phyloP scores from a whole-genome alignment of 176 grass and related monocot species.

The Stipa capillata region DNA sequence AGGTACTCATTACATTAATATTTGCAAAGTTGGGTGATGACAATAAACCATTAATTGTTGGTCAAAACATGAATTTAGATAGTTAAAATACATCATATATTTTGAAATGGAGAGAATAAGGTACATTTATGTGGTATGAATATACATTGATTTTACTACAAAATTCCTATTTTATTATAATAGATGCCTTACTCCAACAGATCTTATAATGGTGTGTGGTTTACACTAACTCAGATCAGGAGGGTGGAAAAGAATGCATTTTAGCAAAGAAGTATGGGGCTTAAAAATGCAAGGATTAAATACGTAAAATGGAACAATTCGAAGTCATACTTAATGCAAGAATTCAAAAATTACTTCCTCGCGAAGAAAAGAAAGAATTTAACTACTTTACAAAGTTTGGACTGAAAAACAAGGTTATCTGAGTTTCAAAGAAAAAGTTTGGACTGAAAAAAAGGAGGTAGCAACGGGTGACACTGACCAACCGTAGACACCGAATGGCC shows the following conservation, averaged over 20 bases:
- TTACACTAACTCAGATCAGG: background rate
- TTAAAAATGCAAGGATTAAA: background rate
- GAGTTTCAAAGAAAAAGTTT: no score
- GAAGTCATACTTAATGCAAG: background rate
- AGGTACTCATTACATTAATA: no score
- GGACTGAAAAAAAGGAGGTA: background rate
- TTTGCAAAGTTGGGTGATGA: no score
- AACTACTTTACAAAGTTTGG: background rate
- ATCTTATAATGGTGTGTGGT: background rate
- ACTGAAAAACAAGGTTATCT: background rate
- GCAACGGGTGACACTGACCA: background rate
- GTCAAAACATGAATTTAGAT: no score
- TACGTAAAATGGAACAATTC: background rate
- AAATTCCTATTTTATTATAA: background rate
- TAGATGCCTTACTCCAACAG: background rate
- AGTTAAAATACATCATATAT: no score
- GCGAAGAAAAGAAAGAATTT: no score
- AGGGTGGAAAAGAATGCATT: background rate
- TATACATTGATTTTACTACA: no score
- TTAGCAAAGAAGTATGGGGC: background rate
- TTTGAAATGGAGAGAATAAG: no score
- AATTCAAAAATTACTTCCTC: background rate
- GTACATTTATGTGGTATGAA: no score
- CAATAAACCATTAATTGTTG: no score
- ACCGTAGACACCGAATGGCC: background rate